Evolutionary conservation across 164 flowering plant genomes (phyloP).

Genomic region (Taxillus chinensis): DNA sequence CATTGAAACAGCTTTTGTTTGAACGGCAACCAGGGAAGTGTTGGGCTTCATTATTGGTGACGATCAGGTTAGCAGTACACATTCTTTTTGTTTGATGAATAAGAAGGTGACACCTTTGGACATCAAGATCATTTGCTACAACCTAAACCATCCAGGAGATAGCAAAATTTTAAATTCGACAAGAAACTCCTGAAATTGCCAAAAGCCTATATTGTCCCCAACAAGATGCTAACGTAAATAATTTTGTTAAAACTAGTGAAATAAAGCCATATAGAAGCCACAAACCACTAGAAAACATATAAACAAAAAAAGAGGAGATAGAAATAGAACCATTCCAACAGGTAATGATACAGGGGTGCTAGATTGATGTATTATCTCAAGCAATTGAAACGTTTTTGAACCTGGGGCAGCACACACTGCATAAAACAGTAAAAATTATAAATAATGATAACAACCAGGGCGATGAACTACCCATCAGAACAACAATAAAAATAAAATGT

Average conservation of each 20-base stretch:
- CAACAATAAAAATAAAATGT: too few species aligned
- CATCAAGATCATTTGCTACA: conserved; percentile 90
- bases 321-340: conserved; percentile 62
- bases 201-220: not conserved
- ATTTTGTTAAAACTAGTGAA: not conserved
- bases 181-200: not conserved
- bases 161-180: conserved; percentile 2
- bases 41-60: conserved; percentile 98
- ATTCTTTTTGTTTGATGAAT: conserved; percentile 97
- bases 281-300: not conserved
- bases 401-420: conserved; percentile 99
- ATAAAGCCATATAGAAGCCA: not conserved
- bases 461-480: not conserved
- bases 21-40: conserved; percentile 80
- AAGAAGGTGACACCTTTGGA: conserved; percentile 93
- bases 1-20: conserved; percentile 18
- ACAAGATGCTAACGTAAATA: too few species aligned
- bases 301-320: conserved; percentile 1
- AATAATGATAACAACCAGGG: not conserved
- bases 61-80: conserved; percentile 94
- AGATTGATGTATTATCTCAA: conserved; percentile 82
- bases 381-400: conserved; percentile 94
- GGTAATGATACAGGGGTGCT: conserved; percentile 59
- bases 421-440: conserved; percentile 13
- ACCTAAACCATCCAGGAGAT: conserved; percentile 38